A percentile compares a stretch with the other conserved stretches of the same genome.
Evolutionary conservation across 2,329 filamentous ascomycete genomes (phyloP).

Genomic region (Cercospora brassicicola): DNA sequence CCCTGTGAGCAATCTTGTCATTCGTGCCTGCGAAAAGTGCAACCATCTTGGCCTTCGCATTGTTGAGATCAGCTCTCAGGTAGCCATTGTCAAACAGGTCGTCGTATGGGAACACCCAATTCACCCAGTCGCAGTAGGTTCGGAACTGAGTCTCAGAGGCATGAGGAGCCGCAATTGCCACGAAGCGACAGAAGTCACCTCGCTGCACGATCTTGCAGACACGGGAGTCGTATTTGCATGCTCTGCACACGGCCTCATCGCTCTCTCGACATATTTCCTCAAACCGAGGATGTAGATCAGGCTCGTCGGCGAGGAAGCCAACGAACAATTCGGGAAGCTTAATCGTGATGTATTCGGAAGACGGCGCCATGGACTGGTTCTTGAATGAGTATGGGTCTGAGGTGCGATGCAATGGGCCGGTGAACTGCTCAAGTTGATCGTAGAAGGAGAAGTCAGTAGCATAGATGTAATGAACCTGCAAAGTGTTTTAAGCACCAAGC

Average conservation of each 20-base stretch:
- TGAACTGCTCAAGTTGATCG: neutral
- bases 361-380: neutral
- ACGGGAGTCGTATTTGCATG: neutral
- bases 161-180: neutral
- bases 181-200: neutral
- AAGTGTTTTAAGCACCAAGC: neutral
- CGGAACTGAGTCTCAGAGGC: neutral
- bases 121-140: neutral
- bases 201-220: neutral
- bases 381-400: neutral
- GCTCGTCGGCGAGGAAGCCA: neutral
- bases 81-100: conserved; percentile 13
- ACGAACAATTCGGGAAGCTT: neutral
- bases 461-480: neutral
- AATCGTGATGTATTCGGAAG: neutral
- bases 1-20: neutral
- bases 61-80: neutral
- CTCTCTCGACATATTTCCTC: neutral
- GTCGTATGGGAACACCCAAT: conserved; percentile 11
- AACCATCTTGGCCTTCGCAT: neutral
- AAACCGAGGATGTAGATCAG: neutral
- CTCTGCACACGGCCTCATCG: neutral
- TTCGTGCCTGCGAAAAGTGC: neutral
- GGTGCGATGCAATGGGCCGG: neutral
- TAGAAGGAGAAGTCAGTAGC: neutral